Evolutionary conservation across 768 basidiomycete genomes (phyloP), one percentile per base, ranked within the genome.

Genomic region (Boletus patriciae): DNA sequence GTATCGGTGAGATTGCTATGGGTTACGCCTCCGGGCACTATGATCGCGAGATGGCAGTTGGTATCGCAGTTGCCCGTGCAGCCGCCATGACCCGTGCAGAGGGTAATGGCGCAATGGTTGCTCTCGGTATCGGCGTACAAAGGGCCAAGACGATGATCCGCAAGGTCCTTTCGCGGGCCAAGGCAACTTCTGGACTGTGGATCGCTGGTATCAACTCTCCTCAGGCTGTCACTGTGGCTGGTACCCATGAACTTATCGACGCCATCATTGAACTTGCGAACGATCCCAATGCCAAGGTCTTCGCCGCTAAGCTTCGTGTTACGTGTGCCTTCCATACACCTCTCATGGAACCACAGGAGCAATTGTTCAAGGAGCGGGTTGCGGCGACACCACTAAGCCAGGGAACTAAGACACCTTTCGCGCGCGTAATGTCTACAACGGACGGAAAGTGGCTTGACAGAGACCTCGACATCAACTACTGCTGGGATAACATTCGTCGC

Each of bases 11-110:
- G 48, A 71, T 75, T 42, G 73, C 70, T 4, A 75, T 74, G 66
- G 66, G 72, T 41, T 76, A 76, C 27, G 72, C 73, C 13, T 70
- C 74, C 2, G 73, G 74, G 11, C 68, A 75, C 23, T 71, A 71
- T 38, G 64, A 74, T 42, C 73, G 66, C 46, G 63, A 73, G 51
- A 73, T 66, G 59, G 65, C 72, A 3, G 33, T 75, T 34, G 73
- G 69, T 37, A 64, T 74, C n/a, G 73, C 73, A 12, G 63, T 68
- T 12, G 73, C 72, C 16, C 73, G 73, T 56, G 73, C 73, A 5
- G 66, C 64, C n/a, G 70, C 74, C 18, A 75, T 74, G 74, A 62
- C 37, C n/a, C 46, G 64, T 18, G 73, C 73, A 45, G 71, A 70
- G 13, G 70, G 67, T 9, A 74, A 75, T 33, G 73, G 74, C 4